Percentiles rank a stretch among this genome's conserved stretches.
Evolutionary conservation across 2,329 filamentous ascomycete species (phyloP).

Genomic region (Dactylellina haptotyla): DNA sequence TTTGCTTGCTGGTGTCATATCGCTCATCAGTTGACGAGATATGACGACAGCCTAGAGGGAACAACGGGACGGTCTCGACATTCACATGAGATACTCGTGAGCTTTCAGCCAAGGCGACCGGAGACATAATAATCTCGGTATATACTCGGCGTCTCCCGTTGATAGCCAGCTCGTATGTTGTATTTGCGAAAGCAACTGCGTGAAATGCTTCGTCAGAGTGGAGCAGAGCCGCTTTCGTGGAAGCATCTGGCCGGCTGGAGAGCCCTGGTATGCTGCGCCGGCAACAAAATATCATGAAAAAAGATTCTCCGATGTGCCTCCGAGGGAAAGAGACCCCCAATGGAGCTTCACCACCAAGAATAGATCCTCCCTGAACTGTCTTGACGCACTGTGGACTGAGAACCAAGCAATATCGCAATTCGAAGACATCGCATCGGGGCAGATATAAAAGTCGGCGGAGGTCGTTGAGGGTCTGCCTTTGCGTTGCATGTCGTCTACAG

Average conservation of each 20-base stretch:
- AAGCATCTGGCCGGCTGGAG: conserved; percentile 1
- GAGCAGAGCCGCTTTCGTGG: conserved; percentile 25
- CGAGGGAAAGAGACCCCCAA: conserved; percentile 8
- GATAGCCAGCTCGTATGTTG: conserved; percentile 9
- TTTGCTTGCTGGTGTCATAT: conserved; percentile 11
- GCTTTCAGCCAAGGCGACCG: conserved; percentile 13
- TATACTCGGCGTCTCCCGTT: neutral
- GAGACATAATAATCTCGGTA: conserved; percentile 1
- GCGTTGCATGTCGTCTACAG: conserved; percentile 53
- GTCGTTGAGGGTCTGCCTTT: neutral
- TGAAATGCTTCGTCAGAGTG: neutral
- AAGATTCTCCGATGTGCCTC: conserved; percentile 48
- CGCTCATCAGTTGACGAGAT: conserved; percentile 27
- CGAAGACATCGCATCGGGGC: neutral
- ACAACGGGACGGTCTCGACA: conserved; percentile 47
- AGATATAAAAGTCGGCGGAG: conserved; percentile 7
- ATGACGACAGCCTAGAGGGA: conserved; percentile 40
- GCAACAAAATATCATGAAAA: conserved; percentile 9
- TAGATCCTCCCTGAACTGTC: neutral
- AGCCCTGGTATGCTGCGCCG: conserved; percentile 18
- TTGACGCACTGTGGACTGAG: no score
- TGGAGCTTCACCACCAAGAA: conserved; percentile 31
- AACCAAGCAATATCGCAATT: neutral
- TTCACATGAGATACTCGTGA: conserved; percentile 25
- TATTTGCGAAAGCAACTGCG: conserved; percentile 10